Evolutionary conservation across 2,329 filamentous ascomycete species (phyloP).

Genomic region (Elsinoe batatas): DNA sequence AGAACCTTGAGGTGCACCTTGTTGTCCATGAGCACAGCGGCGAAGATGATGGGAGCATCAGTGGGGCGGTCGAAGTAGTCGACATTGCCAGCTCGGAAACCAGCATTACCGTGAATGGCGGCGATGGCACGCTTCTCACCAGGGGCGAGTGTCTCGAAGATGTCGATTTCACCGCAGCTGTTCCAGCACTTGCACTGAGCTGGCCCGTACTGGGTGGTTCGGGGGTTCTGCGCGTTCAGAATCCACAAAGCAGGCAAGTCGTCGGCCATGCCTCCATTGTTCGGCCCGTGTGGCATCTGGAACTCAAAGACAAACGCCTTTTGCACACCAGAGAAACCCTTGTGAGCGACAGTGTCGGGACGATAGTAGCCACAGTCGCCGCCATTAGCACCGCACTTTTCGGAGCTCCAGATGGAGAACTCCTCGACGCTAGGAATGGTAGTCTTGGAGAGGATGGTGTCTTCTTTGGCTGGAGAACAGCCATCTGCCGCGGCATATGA

Average conservation of each 20-base stretch:
- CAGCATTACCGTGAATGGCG: slow-evolving; percentile 52
- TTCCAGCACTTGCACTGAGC: slow-evolving; percentile 61
- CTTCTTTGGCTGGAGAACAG: slow-evolving; percentile 36
- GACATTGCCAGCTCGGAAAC: slow-evolving; percentile 51
- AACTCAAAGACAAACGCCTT: slow-evolving; percentile 69
- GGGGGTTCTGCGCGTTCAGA: slow-evolving; percentile 63
- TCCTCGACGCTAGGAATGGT: slow-evolving; percentile 42
- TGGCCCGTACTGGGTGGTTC: slow-evolving; percentile 57
- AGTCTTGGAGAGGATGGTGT: slow-evolving; percentile 41
- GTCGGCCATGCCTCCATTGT: slow-evolving; percentile 30
- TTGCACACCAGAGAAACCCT: slow-evolving; percentile 60
- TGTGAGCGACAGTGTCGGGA: slow-evolving; percentile 35
- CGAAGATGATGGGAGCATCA: slow-evolving; percentile 46
- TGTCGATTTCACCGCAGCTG: slow-evolving; percentile 66
- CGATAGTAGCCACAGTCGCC: slow-evolving; percentile 32
- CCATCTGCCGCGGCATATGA: slow-evolving; percentile 44
- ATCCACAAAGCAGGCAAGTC: slow-evolving; percentile 65
- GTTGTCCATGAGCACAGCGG: slow-evolving; percentile 52
- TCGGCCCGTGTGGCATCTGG: slow-evolving; percentile 55
- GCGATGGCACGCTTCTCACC: slow-evolving; percentile 60
- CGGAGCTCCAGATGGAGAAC: slow-evolving; percentile 43
- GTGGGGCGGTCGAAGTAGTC: slow-evolving; percentile 63
- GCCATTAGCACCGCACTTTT: slow-evolving; percentile 35
- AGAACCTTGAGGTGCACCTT: slow-evolving; percentile 48
- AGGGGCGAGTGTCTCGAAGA: slow-evolving; percentile 59